Percentiles rank a stretch among this genome's conserved stretches.
These are phyloP conservation scores for Coemansia sp. DNA, from an alignment of 192 early-diverging fungal genomes.

Conservation along the genomic window DNA sequence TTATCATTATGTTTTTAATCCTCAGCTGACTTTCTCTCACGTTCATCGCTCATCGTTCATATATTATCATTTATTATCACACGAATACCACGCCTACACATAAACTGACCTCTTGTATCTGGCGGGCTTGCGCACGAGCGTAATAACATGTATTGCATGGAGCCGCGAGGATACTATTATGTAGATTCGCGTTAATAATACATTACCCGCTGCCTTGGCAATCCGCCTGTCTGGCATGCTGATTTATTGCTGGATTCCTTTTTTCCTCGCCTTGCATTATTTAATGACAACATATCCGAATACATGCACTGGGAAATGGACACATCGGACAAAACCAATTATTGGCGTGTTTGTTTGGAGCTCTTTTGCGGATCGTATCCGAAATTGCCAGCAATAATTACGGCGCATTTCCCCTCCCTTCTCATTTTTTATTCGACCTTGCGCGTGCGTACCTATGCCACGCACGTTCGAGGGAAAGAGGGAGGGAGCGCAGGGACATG, in stretches of 20 bases:
- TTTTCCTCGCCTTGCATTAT: no score
- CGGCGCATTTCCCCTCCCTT: not conserved
- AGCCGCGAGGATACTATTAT: not conserved
- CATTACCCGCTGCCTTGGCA: not conserved
- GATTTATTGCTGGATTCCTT: not conserved
- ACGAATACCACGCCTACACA: no score
- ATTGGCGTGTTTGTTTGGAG: not conserved
- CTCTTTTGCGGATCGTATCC: not conserved
- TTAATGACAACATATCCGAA: not conserved
- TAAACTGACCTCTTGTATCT: no score
- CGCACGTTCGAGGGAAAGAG: not conserved
- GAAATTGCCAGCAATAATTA: not conserved
- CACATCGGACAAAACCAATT: not conserved
- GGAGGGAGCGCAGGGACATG: not conserved
- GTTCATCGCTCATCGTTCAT: not conserved
- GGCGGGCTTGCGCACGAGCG: no score
- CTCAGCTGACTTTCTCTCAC: no score
- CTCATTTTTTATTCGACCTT: not conserved
- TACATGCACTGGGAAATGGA: not conserved
- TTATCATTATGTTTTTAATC: not conserved
- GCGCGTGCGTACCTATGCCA: not conserved
- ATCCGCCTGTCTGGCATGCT: not conserved
- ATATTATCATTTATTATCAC: no score
- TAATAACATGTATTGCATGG: constrained; percentile 4
- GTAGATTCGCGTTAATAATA: not conserved